phyloP scores from a whole-genome alignment of 2,329 filamentous ascomycete species.

The Claviceps digitariae region DNA sequence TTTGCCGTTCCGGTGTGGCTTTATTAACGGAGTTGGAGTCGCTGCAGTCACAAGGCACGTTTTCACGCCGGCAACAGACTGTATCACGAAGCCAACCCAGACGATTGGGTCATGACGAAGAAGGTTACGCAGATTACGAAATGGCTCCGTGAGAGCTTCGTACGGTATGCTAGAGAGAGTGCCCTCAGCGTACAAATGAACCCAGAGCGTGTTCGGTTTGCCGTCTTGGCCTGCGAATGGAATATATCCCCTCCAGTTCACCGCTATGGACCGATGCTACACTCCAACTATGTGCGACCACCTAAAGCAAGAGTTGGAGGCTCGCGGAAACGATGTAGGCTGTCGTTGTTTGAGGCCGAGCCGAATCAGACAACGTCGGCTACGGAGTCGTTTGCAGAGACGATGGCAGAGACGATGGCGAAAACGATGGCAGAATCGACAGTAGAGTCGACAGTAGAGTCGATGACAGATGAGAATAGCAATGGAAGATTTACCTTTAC shows the following conservation, averaged over 20 bases:
- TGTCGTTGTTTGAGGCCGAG: background rate
- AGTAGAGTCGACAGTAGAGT: background rate
- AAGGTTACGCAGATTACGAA: slow-evolving; percentile 20
- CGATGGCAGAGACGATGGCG: background rate
- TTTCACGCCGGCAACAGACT: slow-evolving; percentile 7
- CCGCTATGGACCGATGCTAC: no score
- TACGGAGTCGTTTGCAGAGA: background rate
- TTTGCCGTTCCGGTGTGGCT: background rate
- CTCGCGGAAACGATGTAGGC: background rate
- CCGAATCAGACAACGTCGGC: no score
- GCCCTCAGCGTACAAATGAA: slow-evolving; percentile 16
- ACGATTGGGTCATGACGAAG: slow-evolving; percentile 22
- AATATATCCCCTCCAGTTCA: slow-evolving; percentile 8
- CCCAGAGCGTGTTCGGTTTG: slow-evolving; percentile 26
- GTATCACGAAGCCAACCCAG: slow-evolving; percentile 21
- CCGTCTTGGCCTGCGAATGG: slow-evolving; percentile 29
- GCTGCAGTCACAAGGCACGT: background rate
- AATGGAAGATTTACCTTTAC: background rate
- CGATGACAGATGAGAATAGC: background rate
- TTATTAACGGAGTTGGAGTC: background rate
- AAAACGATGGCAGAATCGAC: background rate
- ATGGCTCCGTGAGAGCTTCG: slow-evolving; percentile 26
- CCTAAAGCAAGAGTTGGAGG: background rate
- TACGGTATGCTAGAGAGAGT: slow-evolving; percentile 22
- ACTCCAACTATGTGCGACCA: background rate